Evolutionary conservation across 1,139 yeast genomes (phyloP).

Genomic region (Yamadazyma songkhlaensis): DNA sequence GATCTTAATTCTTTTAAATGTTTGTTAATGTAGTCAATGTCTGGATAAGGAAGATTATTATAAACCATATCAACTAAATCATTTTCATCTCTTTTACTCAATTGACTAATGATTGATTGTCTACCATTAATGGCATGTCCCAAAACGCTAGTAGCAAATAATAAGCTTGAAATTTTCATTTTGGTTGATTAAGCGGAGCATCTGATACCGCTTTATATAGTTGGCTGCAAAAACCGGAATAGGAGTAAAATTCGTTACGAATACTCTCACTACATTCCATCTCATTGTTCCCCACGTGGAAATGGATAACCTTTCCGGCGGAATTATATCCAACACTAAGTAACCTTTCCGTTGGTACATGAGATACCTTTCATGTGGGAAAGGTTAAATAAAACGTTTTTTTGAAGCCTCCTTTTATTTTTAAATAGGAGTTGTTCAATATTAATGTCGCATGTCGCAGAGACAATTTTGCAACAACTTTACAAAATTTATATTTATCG

Average conservation of each 20-base stretch:
- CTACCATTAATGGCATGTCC: conserved; percentile 20
- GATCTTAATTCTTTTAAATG: conserved; percentile 24
- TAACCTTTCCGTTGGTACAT: too few species aligned
- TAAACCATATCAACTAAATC: conserved; percentile 24
- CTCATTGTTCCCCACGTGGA: background rate
- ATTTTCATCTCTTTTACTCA: conserved; percentile 15
- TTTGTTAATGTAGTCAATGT: conserved; percentile 27
- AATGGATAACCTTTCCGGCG: background rate
- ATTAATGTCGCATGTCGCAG: too few species aligned
- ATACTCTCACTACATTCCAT: too few species aligned
- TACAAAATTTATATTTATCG: too few species aligned
- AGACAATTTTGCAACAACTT: too few species aligned
- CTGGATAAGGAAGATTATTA: conserved; percentile 22
- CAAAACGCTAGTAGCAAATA: conserved; percentile 7
- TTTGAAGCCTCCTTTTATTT: too few species aligned
- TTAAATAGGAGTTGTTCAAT: too few species aligned
- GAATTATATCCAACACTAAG: background rate
- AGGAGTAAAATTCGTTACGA: too few species aligned
- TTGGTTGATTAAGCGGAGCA: background rate
- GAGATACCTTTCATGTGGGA: too few species aligned
- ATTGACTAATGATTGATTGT: conserved; percentile 15
- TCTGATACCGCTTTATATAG: background rate
- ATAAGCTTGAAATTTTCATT: conserved; percentile 1
- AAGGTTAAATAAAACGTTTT: too few species aligned
- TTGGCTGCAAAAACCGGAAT: background rate